phyloP scores from a whole-genome alignment of 129 eudicot genomes.

The Escallonia herrerae region DNA sequence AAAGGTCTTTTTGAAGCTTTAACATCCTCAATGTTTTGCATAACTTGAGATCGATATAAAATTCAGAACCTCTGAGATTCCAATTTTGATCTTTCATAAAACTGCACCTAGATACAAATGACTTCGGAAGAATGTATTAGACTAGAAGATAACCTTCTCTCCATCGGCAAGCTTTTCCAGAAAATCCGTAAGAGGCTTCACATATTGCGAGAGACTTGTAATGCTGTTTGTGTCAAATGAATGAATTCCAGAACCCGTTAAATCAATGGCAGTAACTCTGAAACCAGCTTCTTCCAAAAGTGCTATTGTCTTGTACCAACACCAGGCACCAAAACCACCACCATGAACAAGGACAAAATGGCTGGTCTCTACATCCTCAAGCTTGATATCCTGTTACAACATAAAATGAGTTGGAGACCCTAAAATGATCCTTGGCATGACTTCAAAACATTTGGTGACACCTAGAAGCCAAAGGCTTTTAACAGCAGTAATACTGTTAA shows the following conservation, averaged over 20 bases:
- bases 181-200: constrained; percentile 67
- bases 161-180: constrained; percentile 73
- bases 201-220: constrained; percentile 73
- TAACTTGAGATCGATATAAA: not conserved
- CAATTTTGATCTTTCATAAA: not conserved
- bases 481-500: no score
- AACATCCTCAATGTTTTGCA: no score
- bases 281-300: constrained; percentile 82
- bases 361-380: constrained; percentile 60
- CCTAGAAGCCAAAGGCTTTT: no score
- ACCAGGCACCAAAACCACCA: constrained; percentile 99
- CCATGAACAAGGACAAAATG: constrained; percentile 95
- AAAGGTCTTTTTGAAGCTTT: no score
- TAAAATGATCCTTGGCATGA: not conserved
- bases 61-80: no score
- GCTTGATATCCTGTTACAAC: constrained; percentile 48
- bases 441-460: no score
- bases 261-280: constrained; percentile 86
- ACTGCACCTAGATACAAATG: not conserved
- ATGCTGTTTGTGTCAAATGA: constrained; percentile 71
- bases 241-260: constrained; percentile 92
- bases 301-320: constrained; percentile 96
- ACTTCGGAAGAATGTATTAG: not conserved
- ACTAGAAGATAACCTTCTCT: constrained; percentile 62
- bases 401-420: constrained; percentile 6